Base-by-base conservation (phyloP, 2,329 filamentous ascomycete genomes). In the Trichoderma hamatum region DNA sequence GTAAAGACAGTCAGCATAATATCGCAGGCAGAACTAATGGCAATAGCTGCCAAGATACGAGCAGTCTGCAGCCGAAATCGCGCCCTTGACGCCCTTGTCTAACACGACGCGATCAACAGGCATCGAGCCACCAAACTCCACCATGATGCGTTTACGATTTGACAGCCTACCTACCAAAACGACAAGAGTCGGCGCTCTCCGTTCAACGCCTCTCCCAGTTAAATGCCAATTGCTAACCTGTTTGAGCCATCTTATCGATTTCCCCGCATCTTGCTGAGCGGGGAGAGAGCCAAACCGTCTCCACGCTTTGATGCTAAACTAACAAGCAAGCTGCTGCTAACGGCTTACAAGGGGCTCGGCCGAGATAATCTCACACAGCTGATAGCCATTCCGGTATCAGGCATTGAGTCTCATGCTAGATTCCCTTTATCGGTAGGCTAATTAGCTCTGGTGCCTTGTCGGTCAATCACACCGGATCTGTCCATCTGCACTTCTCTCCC, bases 251-350 rank as follows among this genome's bases (percentile, higher is more conserved):
- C 61, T 64, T 64, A 64, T 64, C 61, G 61, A 55, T 36, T 64
- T 55, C 61, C 61, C 61, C 61, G 61, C 61, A 64, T 55, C 30
- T n/a, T 55, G 61, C 13, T 55, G 61, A 43, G 61, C 49, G 49
- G 61, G 49, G 61, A 54, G 61, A 34, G 39, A 34, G 46, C 46
- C 26, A 39, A 7, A 39, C 16, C 61, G 49, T 64, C 61, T 55
- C 61, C 61, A 55, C 61, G 61, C 3, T 24, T 55, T 30, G 46
- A 55, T 55, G 32, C 39, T 43, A n/a, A 43, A 1, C 34, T 39
- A 39, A 39, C 13, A 14, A 34, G 30, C 32, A 34, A 34, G n/a
- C 32, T 9, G 21, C 0, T 51, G n/a, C 43, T 28, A 64, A 39
- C 49, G 49, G 61, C 61, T 64, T 54, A 43, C 61, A 64, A 39